These are phyloP conservation scores for Setaria italica DNA, from an alignment of 202 grass and related monocot genomes.

Conservation along the genomic window DNA sequence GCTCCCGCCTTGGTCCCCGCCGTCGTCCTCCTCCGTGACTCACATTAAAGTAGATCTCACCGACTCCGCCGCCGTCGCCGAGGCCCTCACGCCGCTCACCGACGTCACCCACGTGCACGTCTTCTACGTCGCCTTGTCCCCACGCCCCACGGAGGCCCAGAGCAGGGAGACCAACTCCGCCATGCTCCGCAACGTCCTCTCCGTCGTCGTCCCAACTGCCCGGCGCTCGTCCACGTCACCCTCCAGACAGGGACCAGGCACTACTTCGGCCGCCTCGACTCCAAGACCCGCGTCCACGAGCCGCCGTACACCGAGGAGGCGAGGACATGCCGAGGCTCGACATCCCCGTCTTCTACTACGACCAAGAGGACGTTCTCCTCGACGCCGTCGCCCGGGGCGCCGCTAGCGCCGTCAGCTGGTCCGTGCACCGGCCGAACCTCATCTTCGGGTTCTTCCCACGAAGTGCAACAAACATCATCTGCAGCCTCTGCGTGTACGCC, in stretches of 20 bases:
- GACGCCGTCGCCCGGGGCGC: conserved; percentile 45
- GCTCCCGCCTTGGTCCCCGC: background rate
- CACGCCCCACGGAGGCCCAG: conserved; percentile 30
- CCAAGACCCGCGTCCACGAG: conserved; percentile 45
- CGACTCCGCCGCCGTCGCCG: background rate
- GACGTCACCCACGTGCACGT: background rate
- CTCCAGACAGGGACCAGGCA: conserved; percentile 72
- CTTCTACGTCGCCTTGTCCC: background rate
- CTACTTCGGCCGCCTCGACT: conserved; percentile 48
- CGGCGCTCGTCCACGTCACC: conserved; percentile 68
- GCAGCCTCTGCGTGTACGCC: conserved; percentile 73
- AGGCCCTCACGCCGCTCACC: background rate
- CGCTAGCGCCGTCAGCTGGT: conserved; percentile 55
- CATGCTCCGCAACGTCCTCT: conserved; percentile 80
- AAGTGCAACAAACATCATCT: conserved; percentile 60
- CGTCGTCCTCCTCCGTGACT: background rate
- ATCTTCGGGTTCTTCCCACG: conserved; percentile 62
- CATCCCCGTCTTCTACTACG: conserved; percentile 70
- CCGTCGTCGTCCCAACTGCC: conserved; percentile 56
- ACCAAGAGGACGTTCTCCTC: conserved; percentile 68
- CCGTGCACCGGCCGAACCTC: conserved; percentile 68
- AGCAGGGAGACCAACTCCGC: conserved; percentile 53
- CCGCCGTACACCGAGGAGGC: conserved; percentile 52
- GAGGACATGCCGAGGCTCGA: conserved; percentile 60
- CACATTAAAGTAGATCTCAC: background rate